A percentile compares a stretch with the other conserved stretches of the same genome.
phyloP scores from a whole-genome alignment of 164 flowering plant genomes.

The Umbellularia californica region DNA sequence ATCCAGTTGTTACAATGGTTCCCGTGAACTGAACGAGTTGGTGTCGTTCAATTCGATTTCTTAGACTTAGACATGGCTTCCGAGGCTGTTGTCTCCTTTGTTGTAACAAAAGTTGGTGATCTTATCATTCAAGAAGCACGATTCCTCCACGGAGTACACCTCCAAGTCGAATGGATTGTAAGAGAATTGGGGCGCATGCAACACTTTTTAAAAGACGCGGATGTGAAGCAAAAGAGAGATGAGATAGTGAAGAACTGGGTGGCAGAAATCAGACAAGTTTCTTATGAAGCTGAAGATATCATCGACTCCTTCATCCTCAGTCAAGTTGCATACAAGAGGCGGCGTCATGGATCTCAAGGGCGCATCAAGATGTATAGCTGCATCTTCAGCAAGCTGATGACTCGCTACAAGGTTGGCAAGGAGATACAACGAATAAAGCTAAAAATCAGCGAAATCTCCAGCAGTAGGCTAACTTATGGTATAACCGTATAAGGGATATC shows the following conservation, averaged over 20 bases:
- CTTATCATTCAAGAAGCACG: slow-evolving; percentile 15
- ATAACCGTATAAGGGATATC: not conserved
- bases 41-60: too few relatives aligned
- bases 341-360: not conserved
- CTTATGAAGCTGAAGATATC: slow-evolving; percentile 18
- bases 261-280: slow-evolving; percentile 13
- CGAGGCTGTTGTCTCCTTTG: slow-evolving; percentile 13
- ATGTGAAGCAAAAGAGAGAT: slow-evolving; percentile 6
- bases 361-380: not conserved
- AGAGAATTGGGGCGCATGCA: slow-evolving; percentile 22
- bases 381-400: not conserved
- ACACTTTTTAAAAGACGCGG: slow-evolving; percentile 28
- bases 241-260: slow-evolving; percentile 18
- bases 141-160: slow-evolving; percentile 14
- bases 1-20: too few relatives aligned
- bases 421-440: slow-evolving; percentile 2
- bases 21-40: too few relatives aligned
- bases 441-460: not conserved
- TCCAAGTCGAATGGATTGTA: slow-evolving; percentile 13
- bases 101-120: slow-evolving; percentile 11
- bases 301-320: slow-evolving; percentile 12
- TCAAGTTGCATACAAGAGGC: not conserved
- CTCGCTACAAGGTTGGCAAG: not conserved
- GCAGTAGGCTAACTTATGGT: slow-evolving; percentile 6
- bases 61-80: too few relatives aligned